These are phyloP conservation scores for Eucalyptus microcorys DNA, from an alignment of 345 rosid genomes.

Conservation along the genomic window DNA sequence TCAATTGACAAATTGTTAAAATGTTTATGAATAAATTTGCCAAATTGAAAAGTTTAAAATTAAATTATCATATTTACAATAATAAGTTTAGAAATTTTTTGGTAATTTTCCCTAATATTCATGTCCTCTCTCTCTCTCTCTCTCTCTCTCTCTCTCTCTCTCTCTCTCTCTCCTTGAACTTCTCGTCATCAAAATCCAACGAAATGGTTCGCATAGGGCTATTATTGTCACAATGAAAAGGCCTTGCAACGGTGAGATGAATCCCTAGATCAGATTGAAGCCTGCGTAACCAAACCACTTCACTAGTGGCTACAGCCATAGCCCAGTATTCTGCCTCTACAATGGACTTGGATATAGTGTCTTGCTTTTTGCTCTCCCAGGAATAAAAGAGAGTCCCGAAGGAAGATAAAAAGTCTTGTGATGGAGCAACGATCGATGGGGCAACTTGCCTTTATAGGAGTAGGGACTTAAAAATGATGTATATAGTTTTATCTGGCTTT, in stretches of 20 bases:
- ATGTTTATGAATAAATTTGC: too few relatives aligned
- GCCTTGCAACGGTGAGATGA: not conserved
- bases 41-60: accelerated
- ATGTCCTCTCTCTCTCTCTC: not conserved
- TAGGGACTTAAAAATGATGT: too few relatives aligned
- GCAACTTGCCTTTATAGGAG: too few relatives aligned
- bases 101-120: not conserved
- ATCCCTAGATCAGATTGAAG: not conserved
- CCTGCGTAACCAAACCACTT: not conserved
- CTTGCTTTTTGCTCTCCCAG: not conserved
- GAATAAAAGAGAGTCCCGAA: not conserved
- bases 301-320: not conserved
- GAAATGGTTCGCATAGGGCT: not conserved
- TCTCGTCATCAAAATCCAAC: not conserved
- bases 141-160: accelerated
- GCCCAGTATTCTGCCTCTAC: not conserved
- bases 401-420: too few relatives aligned
- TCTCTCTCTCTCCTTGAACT: accelerated
- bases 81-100: too few relatives aligned
- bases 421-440: too few relatives aligned
- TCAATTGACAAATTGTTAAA: too few relatives aligned
- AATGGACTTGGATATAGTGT: not conserved
- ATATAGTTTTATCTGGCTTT: too few relatives aligned
- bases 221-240: not conserved
- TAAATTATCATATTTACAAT: accelerated